phyloP scores from a whole-genome alignment of 1,139 yeast genomes.

The Hemisphaericaspora xylofermentans region DNA sequence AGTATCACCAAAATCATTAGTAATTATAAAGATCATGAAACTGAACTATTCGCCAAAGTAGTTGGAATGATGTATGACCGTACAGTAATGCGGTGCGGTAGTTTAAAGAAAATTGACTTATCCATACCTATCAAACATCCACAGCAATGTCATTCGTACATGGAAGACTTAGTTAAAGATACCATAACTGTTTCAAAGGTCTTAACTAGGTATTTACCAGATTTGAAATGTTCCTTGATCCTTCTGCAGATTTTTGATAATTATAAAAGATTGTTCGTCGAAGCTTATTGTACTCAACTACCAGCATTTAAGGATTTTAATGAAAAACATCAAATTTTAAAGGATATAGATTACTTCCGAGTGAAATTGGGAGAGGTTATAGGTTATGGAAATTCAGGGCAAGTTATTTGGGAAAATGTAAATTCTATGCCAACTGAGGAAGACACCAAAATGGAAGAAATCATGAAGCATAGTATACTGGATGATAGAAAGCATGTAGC shows the following conservation, averaged over 20 bases:
- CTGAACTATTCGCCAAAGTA: conserved; percentile 64
- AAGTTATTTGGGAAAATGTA: conserved; percentile 64
- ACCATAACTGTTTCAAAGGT: conserved; percentile 63
- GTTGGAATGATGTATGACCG: conserved; percentile 72
- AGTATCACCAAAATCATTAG: conserved; percentile 30
- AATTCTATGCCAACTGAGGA: conserved; percentile 54
- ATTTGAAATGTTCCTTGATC: conserved; percentile 46
- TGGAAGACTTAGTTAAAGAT: conserved; percentile 68
- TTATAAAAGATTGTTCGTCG: conserved; percentile 57
- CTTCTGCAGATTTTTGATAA: conserved; percentile 60
- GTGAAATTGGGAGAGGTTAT: conserved; percentile 58
- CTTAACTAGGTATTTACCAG: conserved; percentile 57
- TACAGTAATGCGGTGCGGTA: conserved; percentile 47
- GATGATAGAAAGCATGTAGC: conserved; percentile 15
- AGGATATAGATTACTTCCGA: conserved; percentile 65
- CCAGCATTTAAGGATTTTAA: conserved; percentile 52
- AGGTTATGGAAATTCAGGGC: conserved; percentile 68
- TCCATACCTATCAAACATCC: conserved; percentile 41
- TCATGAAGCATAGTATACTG: conserved; percentile 43
- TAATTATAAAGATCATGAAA: conserved; percentile 58
- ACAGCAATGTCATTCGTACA: conserved; percentile 55
- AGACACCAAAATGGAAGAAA: conserved; percentile 47
- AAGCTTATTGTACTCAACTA: conserved; percentile 53
- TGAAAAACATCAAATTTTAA: conserved; percentile 53
- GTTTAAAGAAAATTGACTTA: conserved; percentile 52